Percentiles rank a stretch among this genome's conserved stretches.
phyloP scores from a whole-genome alignment of 257 asterid genomes.

The Sherardia arvensis region DNA sequence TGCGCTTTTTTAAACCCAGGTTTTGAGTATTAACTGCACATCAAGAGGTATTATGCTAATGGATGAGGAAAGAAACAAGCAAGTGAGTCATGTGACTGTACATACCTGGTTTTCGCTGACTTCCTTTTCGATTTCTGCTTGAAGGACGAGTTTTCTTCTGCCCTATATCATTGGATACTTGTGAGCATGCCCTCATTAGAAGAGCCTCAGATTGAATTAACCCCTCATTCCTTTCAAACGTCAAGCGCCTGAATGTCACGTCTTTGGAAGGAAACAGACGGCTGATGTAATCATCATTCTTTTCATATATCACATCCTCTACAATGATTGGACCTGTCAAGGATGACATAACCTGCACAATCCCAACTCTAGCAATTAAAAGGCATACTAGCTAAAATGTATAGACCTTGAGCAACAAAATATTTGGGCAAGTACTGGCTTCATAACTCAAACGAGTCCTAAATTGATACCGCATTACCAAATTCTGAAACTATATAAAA shows the following conservation, averaged over 20 bases:
- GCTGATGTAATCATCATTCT: slow-evolving; percentile 37
- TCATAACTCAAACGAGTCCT: not conserved
- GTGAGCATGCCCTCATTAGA: slow-evolving; percentile 32
- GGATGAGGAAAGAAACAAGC: slow-evolving; percentile 15
- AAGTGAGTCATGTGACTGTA: slow-evolving; percentile 20
- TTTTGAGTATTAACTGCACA: not conserved
- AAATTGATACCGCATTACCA: not conserved
- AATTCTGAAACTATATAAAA: not conserved
- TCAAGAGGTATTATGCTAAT: not conserved
- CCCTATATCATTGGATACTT: slow-evolving; percentile 22
- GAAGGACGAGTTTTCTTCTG: slow-evolving; percentile 24
- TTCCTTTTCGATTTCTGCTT: slow-evolving; percentile 39
- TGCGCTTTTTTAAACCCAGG: no score
- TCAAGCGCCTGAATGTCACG: slow-evolving; percentile 68
- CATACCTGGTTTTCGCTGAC: slow-evolving; percentile 25
- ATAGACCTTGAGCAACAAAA: not conserved
- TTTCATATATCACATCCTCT: slow-evolving; percentile 77
- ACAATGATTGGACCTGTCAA: slow-evolving; percentile 77
- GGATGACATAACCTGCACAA: slow-evolving; percentile 53
- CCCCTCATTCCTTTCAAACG: slow-evolving; percentile 55
- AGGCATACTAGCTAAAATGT: not conserved
- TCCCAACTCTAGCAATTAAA: slow-evolving; percentile 3
- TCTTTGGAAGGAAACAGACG: slow-evolving; percentile 36
- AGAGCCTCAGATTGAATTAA: slow-evolving; percentile 96
- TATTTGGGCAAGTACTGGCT: not conserved